Evolutionary conservation across 805 yeast genomes (phyloP).

Genomic region (Candida maesae): DNA sequence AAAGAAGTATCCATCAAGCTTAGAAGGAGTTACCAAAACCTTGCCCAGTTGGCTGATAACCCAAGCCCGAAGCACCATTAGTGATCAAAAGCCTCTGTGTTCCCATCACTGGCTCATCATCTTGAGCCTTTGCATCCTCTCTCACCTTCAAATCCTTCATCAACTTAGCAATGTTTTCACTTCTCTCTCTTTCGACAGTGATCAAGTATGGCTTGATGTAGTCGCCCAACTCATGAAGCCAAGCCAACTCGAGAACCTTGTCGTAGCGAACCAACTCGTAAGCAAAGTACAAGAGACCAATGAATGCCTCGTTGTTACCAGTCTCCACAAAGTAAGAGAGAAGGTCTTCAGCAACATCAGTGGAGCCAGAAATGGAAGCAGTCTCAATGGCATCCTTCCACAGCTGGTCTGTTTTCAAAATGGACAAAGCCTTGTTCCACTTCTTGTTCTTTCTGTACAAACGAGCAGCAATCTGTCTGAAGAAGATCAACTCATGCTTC

Average conservation of each 20-base stretch:
- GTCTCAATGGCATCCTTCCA: conserved; percentile 95
- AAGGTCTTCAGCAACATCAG: conserved; percentile 83
- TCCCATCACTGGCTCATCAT: conserved; percentile 40
- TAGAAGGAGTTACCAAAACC: conserved; percentile 58
- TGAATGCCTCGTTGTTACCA: conserved; percentile 92
- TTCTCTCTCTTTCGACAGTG: conserved; percentile 77
- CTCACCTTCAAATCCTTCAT: conserved; percentile 69
- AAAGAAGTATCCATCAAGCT: conserved; percentile 1
- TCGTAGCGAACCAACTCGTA: conserved; percentile 79
- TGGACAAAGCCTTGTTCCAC: conserved; percentile 82
- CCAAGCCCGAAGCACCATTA: conserved; percentile 63
- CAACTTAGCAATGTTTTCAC: conserved; percentile 58
- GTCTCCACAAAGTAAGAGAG: conserved; percentile 92
- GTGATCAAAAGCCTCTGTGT: conserved; percentile 80
- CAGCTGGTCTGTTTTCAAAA: conserved; percentile 85
- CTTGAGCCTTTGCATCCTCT: conserved; percentile 57
- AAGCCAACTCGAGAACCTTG: conserved; percentile 80
- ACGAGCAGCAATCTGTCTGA: conserved; percentile 94
- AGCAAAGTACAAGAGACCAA: conserved; percentile 83
- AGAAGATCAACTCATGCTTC: conserved; percentile 84
- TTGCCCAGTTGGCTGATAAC: conserved; percentile 68
- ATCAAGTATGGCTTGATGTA: conserved; percentile 91
- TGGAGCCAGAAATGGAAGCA: conserved; percentile 74
- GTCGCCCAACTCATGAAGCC: conserved; percentile 84
- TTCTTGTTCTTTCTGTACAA: conserved; percentile 92